Percentiles rank a stretch among this genome's conserved stretches.
These are phyloP conservation scores for Escallonia herrerae DNA, from an alignment of 129 eudicot genomes.

Conservation along the genomic window DNA sequence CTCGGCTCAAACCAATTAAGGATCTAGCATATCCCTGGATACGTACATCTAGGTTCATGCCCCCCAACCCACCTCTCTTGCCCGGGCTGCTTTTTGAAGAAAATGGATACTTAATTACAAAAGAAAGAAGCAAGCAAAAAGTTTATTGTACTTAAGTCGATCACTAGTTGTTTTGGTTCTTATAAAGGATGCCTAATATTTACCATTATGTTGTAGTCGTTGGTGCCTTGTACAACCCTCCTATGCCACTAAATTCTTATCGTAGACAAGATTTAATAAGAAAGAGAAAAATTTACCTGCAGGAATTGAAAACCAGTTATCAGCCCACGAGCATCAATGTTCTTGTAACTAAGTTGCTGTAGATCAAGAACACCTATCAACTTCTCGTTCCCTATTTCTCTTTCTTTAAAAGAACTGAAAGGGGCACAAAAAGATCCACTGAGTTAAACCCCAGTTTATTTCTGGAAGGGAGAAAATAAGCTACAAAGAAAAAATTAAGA, in stretches of 20 bases:
- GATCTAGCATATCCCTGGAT: too few relatives aligned
- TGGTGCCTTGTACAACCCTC: background rate
- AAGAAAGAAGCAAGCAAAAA: too few relatives aligned
- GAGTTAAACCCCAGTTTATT: background rate
- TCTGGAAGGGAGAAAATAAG: background rate
- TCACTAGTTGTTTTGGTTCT: too few relatives aligned
- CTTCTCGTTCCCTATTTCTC: conserved; percentile 70
- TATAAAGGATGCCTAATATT: background rate
- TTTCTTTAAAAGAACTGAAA: conserved; percentile 58
- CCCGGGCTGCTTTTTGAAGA: too few relatives aligned
- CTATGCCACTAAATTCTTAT: background rate
- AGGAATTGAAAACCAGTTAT: conserved; percentile 78
- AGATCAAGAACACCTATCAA: conserved; percentile 57
- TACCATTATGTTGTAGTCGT: background rate
- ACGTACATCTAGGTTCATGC: too few relatives aligned
- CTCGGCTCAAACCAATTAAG: too few relatives aligned
- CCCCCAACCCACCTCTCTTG: too few relatives aligned
- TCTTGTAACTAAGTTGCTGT: conserved; percentile 41
- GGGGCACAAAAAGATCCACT: conserved; percentile 14
- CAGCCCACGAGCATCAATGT: conserved; percentile 62
- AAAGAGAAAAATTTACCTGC: conserved; percentile 41
- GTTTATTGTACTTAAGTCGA: too few relatives aligned
- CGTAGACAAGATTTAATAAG: background rate
- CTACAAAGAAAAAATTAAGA: too few relatives aligned
- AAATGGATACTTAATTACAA: too few relatives aligned